A percentile compares a stretch with the other conserved stretches of the same genome.
phyloP scores from a whole-genome alignment of 1,284 basidiomycete genomes.

The Trametes sp. region DNA sequence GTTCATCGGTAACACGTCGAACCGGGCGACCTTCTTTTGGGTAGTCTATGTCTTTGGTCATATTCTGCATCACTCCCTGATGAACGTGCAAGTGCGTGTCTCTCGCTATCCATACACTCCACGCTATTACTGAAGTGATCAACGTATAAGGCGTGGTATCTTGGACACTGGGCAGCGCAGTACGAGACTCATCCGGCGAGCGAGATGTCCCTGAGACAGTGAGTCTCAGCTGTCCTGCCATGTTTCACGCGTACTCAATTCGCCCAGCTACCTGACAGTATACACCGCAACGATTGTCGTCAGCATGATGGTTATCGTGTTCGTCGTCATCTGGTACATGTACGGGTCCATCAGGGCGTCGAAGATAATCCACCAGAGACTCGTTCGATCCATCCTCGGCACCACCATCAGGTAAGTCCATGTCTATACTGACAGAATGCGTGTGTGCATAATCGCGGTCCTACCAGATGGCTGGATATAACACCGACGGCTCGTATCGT shows the following conservation, averaged over 20 bases:
- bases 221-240: constrained; percentile 11
- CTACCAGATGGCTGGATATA: constrained; percentile 59
- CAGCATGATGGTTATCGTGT: constrained; percentile 38
- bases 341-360: constrained; percentile 59
- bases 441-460: constrained; percentile 23
- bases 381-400: constrained; percentile 64
- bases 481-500: constrained; percentile 68
- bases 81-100: constrained; percentile 19
- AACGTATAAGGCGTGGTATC: constrained; percentile 36
- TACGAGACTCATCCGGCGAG: constrained; percentile 40
- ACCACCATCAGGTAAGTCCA: constrained; percentile 56
- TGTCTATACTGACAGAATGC: neutral
- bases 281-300: constrained; percentile 49
- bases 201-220: constrained; percentile 36
- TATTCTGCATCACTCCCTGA: neutral
- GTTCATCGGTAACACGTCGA: constrained; percentile 43
- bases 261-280: constrained; percentile 49
- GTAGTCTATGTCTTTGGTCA: constrained; percentile 31
- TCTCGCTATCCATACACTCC: neutral
- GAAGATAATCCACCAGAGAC: constrained; percentile 58
- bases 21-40: constrained; percentile 44
- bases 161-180: constrained; percentile 42
- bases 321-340: constrained; percentile 46
- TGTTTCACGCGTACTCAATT: constrained; percentile 12
- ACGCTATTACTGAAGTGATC: constrained; percentile 15